Conservation (phyloP, 2,329 filamentous ascomycete genomes). For the Lecanicillium sp. region DNA sequence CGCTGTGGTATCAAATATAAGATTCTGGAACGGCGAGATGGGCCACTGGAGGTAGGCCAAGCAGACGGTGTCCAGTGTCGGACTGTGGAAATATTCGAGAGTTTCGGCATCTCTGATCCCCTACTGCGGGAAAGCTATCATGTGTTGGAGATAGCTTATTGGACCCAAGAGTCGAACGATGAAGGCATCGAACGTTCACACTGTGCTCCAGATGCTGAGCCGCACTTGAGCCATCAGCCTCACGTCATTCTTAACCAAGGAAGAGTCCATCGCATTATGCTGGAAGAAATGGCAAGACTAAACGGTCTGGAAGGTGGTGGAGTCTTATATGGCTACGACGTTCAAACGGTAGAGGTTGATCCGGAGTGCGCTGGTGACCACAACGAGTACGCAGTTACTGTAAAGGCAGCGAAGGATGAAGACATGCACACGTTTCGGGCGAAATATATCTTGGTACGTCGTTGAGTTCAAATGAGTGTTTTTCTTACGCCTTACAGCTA, state of each 20-base stretch:
- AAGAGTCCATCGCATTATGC: slow-evolving; percentile 43
- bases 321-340: slow-evolving; percentile 47
- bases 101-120: slow-evolving; percentile 44
- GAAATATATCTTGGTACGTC: slow-evolving; percentile 43
- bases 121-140: slow-evolving; percentile 49
- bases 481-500: not conserved
- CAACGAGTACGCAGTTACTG: slow-evolving; percentile 31
- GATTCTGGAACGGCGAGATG: slow-evolving; percentile 47
- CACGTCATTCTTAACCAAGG: slow-evolving; percentile 52
- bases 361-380: slow-evolving; percentile 18
- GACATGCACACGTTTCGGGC: slow-evolving; percentile 30
- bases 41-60: slow-evolving; percentile 48
- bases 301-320: slow-evolving; percentile 24
- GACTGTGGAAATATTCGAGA: slow-evolving; percentile 54
- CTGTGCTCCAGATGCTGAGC: slow-evolving; percentile 44
- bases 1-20: slow-evolving; percentile 46
- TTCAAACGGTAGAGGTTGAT: slow-evolving; percentile 43
- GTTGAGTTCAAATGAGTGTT: slow-evolving; percentile 3
- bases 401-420: slow-evolving; percentile 33
- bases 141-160: slow-evolving; percentile 49
- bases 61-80: slow-evolving; percentile 56
- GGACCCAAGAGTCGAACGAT: slow-evolving; percentile 25
- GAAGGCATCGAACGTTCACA: slow-evolving; percentile 35
- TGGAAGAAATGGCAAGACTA: slow-evolving; percentile 36
- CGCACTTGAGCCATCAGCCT: slow-evolving; percentile 42